Conservation (phyloP, 2,329 filamentous ascomycete species). For the Pseudonectria buxi region DNA sequence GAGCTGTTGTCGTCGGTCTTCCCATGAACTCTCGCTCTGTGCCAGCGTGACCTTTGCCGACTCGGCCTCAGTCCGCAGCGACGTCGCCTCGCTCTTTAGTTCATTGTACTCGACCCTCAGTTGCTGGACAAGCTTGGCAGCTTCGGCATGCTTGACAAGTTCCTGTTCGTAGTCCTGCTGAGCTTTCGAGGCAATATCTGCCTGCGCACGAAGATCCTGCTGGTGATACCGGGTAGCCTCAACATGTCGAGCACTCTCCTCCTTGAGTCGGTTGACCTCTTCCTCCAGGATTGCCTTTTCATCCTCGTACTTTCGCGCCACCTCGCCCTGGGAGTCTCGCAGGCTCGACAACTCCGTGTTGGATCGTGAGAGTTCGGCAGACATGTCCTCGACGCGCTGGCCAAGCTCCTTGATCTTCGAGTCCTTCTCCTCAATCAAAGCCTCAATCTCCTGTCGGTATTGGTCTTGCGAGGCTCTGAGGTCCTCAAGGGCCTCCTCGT, state of each 20-base stretch:
- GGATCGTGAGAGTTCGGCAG: constrained; percentile 69
- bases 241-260: constrained; percentile 72
- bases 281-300: constrained; percentile 74
- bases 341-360: constrained; percentile 77
- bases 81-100: constrained; percentile 70
- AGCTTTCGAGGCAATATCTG: constrained; percentile 85
- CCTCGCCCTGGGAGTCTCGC: constrained; percentile 73
- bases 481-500: constrained; percentile 80
- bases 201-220: constrained; percentile 86
- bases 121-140: constrained; percentile 75
- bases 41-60: constrained; percentile 71
- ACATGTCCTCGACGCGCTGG: constrained; percentile 77
- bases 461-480: constrained; percentile 76
- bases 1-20: constrained; percentile 70
- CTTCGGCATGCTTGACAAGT: constrained; percentile 89
- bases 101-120: constrained; percentile 76
- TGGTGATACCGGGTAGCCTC: constrained; percentile 80
- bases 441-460: constrained; percentile 81
- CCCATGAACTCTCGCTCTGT: constrained; percentile 83
- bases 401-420: constrained; percentile 72
- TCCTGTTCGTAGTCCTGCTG: constrained; percentile 95
- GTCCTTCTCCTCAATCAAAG: constrained; percentile 69
- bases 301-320: constrained; percentile 64
- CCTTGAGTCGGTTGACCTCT: constrained; percentile 74
- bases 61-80: constrained; percentile 73